A percentile compares a stretch with the other conserved stretches of the same genome.
Conservation (phyloP, 495 filamentous ascomycete genomes). For the Friedmanniomyces simplex region DNA sequence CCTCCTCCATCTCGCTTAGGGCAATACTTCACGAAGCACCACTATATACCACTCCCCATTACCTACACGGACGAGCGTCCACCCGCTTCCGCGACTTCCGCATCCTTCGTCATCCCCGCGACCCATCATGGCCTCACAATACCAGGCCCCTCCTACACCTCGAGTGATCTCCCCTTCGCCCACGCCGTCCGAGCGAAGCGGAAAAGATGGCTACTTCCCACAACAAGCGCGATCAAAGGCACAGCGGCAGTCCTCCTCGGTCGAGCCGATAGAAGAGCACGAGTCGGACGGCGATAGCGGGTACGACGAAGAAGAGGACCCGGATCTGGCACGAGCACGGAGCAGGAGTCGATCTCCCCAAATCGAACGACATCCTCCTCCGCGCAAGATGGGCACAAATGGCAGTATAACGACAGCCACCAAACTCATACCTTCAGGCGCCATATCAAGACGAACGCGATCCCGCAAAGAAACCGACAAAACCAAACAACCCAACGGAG, state of each 20-base stretch:
- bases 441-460: constrained; percentile 4
- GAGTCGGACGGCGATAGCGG: constrained; percentile 7
- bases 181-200: constrained; percentile 32
- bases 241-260: constrained; percentile 10
- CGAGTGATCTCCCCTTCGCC: constrained; percentile 38
- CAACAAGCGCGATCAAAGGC: not conserved
- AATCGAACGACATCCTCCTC: constrained; percentile 12
- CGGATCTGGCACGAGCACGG: constrained; percentile 27
- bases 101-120: not conserved
- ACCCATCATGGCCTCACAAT: constrained; percentile 26
- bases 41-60: not conserved
- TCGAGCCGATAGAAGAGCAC: constrained; percentile 17
- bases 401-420: constrained; percentile 15
- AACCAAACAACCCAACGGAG: constrained; percentile 3
- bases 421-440: constrained; percentile 2
- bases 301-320: constrained; percentile 23
- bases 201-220: constrained; percentile 33
- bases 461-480: not conserved
- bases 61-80: not conserved
- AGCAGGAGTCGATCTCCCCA: constrained; percentile 27
- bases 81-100: not conserved
- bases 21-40: no score
- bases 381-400: not conserved
- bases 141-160: constrained; percentile 32
- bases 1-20: no score